Evolutionary conservation across 2,329 filamentous ascomycete genomes (phyloP).

Genomic region (Hymenoscyphus infarciens): DNA sequence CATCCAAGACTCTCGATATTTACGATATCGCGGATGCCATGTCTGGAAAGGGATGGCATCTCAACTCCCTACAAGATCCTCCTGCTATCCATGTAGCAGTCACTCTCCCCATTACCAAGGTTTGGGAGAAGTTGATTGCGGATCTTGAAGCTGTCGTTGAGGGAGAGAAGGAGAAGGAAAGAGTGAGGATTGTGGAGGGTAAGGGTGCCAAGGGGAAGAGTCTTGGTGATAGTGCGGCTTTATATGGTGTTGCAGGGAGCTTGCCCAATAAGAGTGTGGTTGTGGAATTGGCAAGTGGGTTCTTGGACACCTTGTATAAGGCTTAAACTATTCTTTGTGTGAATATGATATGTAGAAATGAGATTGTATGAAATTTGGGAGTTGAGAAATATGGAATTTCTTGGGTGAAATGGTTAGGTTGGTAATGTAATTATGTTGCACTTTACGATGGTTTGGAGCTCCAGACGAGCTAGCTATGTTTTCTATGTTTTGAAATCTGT

Average conservation of each 20-base stretch:
- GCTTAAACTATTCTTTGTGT: conserved; percentile 49
- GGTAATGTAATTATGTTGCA: not conserved
- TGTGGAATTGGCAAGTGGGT: conserved; percentile 82
- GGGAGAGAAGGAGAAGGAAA: conserved; percentile 76
- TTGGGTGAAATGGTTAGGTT: not conserved
- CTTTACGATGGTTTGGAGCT: not conserved
- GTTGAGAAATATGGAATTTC: too few species aligned
- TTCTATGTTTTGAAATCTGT: too few species aligned
- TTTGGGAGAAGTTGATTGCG: conserved; percentile 71
- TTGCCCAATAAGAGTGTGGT: conserved; percentile 95
- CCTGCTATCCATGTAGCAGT: conserved; percentile 93
- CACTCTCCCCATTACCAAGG: conserved; percentile 78
- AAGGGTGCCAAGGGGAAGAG: conserved; percentile 63
- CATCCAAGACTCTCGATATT: conserved; percentile 77
- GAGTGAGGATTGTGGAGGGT: conserved; percentile 66
- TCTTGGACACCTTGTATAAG: conserved; percentile 91
- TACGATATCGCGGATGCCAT: conserved; percentile 94
- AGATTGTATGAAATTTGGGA: not conserved
- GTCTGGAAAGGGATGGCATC: conserved; percentile 82
- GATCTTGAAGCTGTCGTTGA: conserved; percentile 68
- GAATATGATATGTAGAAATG: conserved; percentile 34
- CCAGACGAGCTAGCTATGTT: not conserved
- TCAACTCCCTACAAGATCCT: conserved; percentile 89
- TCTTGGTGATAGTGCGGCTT: conserved; percentile 74
- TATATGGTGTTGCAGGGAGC: conserved; percentile 94